Evolutionary conservation across 306 rosid genomes (phyloP), one percentile per base, ranked within the genome.

Genomic region (Potentilla sterilis): DNA sequence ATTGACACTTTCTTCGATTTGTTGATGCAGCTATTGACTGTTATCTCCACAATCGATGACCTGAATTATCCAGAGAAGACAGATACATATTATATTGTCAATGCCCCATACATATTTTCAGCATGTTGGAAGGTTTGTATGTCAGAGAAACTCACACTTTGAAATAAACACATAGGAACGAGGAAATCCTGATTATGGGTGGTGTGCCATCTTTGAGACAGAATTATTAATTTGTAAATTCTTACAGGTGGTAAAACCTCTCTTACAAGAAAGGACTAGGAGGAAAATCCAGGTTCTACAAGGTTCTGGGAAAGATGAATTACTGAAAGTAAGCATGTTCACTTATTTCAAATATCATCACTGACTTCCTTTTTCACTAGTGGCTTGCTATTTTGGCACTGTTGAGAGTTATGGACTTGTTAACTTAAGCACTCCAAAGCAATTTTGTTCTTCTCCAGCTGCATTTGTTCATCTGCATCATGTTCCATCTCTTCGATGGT

Each of bases 11-110:
- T 67, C 76, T 66, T 21, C 67, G 49, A 77, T 74, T 59, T 66
- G 64, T 51, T 79, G 73, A 55, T 83, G 89, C 91, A 96, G 99
- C 87, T 96, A 79, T 84, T 96, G 88, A 90, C 99, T 44, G 91
- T 86, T 37, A 89, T 88, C 77, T 83, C 99, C 46, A 92, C 98
- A 35, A 86, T 96, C 63, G 99, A 96, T 70, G 99, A 92, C 90
- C 81, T 92, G 83, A 96, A 96, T 85, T 96, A 96, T 84, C 98
- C 99, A 13, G 98, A 96, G 87, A 96, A 90, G 91, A 96, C 98
- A 0, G 93, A 96, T 72, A 88, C 93, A 51, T 96, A 96, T 79
- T 90, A 86, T 75, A 82, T 96, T 34, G 99, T 96, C 67, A 96
- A 96, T 69, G 91, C 70, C 32, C 99, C 99, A 1, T 90, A 89